Base-by-base conservation (phyloP, 139 green algal species). In the Chlorella ohadii region DNA sequence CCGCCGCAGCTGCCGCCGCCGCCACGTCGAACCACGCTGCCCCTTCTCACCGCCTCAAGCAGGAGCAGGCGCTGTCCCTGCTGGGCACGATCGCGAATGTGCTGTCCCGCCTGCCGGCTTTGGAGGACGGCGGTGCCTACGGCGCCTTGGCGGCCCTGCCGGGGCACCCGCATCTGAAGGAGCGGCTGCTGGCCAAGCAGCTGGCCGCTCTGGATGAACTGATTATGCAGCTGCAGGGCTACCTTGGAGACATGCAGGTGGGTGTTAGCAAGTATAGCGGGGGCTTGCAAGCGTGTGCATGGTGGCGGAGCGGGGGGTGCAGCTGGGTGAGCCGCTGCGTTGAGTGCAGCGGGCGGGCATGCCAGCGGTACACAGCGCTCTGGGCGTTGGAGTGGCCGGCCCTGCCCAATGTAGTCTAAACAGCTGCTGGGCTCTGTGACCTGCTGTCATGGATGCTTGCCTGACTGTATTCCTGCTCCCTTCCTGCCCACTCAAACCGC, bases 171-270 rank as follows among this genome's bases (percentile, higher is more conserved):
- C 51, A 44, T 33, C 59, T 79, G 15, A 73, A 82, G 36, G 36
- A 72, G 13, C 81, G 83, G 63, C 70, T 89, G 71, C 63, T 89
- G 28, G 39, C 55, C 22, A 89, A 82, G 72, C 85, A 89, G 72
- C 61, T 89, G 34, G n/a, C 55, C 2, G 73, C 70, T 22, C 66
- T 87, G 55, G 72, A 81, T 2, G 72, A 77, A 9, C 64, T 89
- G 15, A 66, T 89, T 20, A 4, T 39, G 25, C 31, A 88, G 57
- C 65, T 85, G 33, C 81, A 84, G n/a, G 63, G 23, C 13, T 61
- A 47, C 76, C 28, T 90, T 66, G 47, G 27, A 16, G 83, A 68
- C 57, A 67, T 86, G 63, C 63, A 68, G 72, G 77, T 73, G 38
- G 4, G 61, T 28, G n/a, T n/a, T n/a, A n/a, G n/a, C n/a, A n/a